Evolutionary conservation across 768 basidiomycete species (phyloP), one percentile per base, ranked within the genome.

Genomic region (Butyriboletus loyo): DNA sequence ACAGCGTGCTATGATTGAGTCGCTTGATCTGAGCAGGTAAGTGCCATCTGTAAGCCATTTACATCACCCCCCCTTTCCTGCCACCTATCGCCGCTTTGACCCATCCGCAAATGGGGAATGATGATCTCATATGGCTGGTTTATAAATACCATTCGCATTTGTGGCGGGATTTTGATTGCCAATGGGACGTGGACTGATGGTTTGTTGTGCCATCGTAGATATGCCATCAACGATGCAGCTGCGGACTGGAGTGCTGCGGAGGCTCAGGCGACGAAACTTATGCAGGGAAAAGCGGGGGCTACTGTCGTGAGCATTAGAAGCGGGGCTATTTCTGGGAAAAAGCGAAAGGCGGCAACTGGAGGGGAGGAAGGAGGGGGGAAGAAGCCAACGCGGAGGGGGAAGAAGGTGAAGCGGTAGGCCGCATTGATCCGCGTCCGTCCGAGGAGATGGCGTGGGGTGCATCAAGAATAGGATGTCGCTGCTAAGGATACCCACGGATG

Each of bases 21-120:
- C 89, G 21, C 77, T 99, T 28, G 93, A 98, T 72, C 72, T 98
- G 54, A 82, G 77, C 72, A 87, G 87, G 93, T 98, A 66, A 80
- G 91, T 78, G 41, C 8, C 25, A 9, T 30, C 15, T 27, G 2
- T 28, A 39, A n/a, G 5, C 15, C 21, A 3, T 45, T 49, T 31
- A 32, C 6, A 21, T 50, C 15, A 19, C 30, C 22, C 11, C 45
- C 38, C 9, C 27, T 17, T 39, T 38, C 7, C 27, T 27, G 17
- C 56, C 53, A 21, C 31, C 30, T 11, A 39, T 44, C 42, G 8
- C 60, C 63, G 48, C 54, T 21, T 39, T 49, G 53, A 31, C 34
- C 45, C 49, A 37, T 11, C 13, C n/a, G 0, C 6, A 19, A 57
- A 49, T 43, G 46, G 24, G 40, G 47, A 32, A 24, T n/a, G 17